Conservation (phyloP, 2,329 filamentous ascomycete species). For the Clathrospora elynae region DNA sequence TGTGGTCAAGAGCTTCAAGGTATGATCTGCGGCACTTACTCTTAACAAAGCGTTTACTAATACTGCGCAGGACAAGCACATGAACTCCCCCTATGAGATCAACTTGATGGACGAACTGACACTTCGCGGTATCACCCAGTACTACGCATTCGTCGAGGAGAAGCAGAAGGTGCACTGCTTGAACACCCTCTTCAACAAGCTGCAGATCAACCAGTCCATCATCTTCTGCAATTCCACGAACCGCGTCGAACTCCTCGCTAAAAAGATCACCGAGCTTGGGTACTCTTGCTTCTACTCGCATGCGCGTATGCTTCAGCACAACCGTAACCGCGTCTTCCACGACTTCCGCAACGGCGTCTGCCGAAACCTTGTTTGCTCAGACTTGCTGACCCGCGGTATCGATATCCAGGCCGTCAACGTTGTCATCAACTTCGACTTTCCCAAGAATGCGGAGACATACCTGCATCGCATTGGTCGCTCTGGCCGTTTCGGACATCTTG, state of each 20-base stretch:
- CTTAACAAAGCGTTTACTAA: conserved; percentile 9
- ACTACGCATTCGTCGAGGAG: conserved; percentile 98
- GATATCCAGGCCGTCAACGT: conserved; percentile 99
- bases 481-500: conserved; percentile 93
- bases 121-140: conserved; percentile 96
- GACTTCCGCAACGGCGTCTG: conserved; percentile 98
- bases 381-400: conserved; percentile 96
- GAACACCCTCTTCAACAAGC: conserved; percentile 97
- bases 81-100: conserved; percentile 95
- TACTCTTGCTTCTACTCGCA: conserved; percentile 99
- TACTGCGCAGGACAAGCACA: conserved; percentile 78
- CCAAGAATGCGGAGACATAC: conserved; percentile 98
- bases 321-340: conserved; percentile 97
- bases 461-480: conserved; percentile 98
- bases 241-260: conserved; percentile 93
- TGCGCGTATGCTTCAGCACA: conserved; percentile 95
- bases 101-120: conserved; percentile 99
- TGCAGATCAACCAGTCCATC: conserved; percentile 99
- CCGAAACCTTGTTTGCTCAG: conserved; percentile 96
- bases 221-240: conserved; percentile 99
- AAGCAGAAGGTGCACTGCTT: conserved; percentile 99
- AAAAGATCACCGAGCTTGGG: conserved; percentile 98
- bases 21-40: conserved; percentile 25
- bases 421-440: conserved; percentile 99
- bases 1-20: conserved; percentile 93